phyloP scores from a whole-genome alignment of 2,329 filamentous ascomycete species.

The Penicillium concentricum region DNA sequence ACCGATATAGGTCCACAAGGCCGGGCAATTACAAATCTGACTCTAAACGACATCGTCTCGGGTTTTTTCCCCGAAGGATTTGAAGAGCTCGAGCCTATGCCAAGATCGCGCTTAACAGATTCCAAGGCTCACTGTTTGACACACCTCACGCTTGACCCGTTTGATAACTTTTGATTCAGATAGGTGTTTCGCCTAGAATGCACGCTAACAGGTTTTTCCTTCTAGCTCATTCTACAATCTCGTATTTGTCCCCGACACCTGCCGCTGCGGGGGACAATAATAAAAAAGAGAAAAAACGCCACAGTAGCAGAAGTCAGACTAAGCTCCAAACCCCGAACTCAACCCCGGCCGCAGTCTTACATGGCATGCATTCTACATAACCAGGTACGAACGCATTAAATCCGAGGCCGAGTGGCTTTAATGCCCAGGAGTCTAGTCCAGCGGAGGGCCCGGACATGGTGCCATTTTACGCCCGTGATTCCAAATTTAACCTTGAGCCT shows the following conservation, averaged over 20 bases:
- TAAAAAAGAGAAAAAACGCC: not conserved
- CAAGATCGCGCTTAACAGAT: slow-evolving; percentile 8
- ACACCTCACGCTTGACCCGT: not conserved
- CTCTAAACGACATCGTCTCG: not conserved
- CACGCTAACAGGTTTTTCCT: not conserved
- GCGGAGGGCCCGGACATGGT: not conserved
- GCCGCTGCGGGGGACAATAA: too few relatives aligned
- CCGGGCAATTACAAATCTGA: not conserved
- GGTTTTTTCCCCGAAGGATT: not conserved
- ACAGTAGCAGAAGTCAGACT: not conserved
- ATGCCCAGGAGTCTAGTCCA: not conserved
- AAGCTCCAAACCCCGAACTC: not conserved
- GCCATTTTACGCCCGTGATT: not conserved
- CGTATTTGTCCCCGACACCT: not conserved
- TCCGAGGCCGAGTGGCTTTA: not conserved
- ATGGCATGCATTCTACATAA: not conserved
- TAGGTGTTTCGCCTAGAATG: not conserved
- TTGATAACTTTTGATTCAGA: not conserved
- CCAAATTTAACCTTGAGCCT: not conserved
- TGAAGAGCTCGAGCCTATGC: not conserved
- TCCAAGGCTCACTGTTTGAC: not conserved
- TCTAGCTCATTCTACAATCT: not conserved
- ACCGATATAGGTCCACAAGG: not conserved
- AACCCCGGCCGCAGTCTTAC: too few relatives aligned
- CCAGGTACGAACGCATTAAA: not conserved